Conservation (phyloP, 2,329 filamentous ascomycete genomes). For the Neospermospora avenae region DNA sequence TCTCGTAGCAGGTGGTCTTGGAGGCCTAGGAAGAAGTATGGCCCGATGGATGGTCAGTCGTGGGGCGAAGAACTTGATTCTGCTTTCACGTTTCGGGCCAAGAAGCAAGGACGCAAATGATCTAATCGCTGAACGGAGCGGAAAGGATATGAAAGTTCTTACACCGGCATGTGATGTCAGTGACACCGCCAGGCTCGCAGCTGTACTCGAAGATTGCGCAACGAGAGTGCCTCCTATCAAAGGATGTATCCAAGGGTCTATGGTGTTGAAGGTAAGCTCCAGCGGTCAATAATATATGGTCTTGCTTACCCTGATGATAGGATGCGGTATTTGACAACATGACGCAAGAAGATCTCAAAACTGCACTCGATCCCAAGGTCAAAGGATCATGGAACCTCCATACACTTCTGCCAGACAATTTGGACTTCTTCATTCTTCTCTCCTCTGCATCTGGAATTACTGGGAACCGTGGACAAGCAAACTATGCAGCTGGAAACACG, state of each 20-base stretch:
- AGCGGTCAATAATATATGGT: background rate
- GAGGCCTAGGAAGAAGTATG: constrained; percentile 31
- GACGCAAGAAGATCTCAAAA: constrained; percentile 37
- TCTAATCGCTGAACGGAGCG: constrained; percentile 22
- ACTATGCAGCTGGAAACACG: constrained; percentile 32
- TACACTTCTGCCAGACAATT: constrained; percentile 14
- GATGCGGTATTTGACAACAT: constrained; percentile 32
- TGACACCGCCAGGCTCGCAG: background rate
- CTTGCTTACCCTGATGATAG: background rate
- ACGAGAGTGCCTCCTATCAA: constrained; percentile 1
- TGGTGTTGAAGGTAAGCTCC: constrained; percentile 1
- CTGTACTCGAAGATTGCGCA: background rate
- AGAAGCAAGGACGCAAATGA: background rate
- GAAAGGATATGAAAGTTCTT: constrained; percentile 42
- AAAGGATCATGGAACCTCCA: constrained; percentile 23
- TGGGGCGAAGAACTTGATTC: constrained; percentile 30
- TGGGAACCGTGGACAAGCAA: constrained; percentile 33
- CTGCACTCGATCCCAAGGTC: constrained; percentile 37
- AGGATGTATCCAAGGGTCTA: constrained; percentile 5
- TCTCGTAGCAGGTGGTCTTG: constrained; percentile 32
- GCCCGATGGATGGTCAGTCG: constrained; percentile 21
- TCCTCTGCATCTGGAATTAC: constrained; percentile 14
- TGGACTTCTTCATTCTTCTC: constrained; percentile 36
- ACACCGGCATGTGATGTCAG: constrained; percentile 8
- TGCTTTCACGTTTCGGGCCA: constrained; percentile 31